Evolutionary conservation across 345 rosid genomes (phyloP), one percentile per base, ranked within the genome.

Genomic region (Ricinus communis): DNA sequence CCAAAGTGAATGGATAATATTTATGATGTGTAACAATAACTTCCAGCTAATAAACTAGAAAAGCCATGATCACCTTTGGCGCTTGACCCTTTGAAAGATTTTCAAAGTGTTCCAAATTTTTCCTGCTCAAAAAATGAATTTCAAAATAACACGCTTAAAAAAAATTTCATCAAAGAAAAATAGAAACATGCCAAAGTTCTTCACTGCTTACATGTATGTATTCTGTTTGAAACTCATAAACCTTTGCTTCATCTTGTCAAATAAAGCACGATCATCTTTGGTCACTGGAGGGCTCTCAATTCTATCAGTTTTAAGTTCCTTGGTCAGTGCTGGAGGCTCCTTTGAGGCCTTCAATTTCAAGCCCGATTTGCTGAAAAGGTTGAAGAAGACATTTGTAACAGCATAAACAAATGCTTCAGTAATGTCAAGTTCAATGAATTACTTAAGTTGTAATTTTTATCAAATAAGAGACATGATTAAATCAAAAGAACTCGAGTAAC

Each of bases 81-180:
- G 93, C 80, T 88, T 95, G 98, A 82, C 73, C 77, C 63, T 86
- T 67, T 43, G 98, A 82, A 66, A 95, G 90, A 65, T 74, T 81
- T 80, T 82, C 83, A 81, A 40, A 95, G 75, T 82, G 86, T 73
- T 89, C 91, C 16, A 81, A 69, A 69, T 95, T 88, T 78, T 82
- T 85, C 90, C 99, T 95, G 90, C 63, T 69, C 36, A 64, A 74
- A 68, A 73, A 72, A 66, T 52, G 43, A 19, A 65, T 55, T 38
- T 57, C 40, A n/a, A 4, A 0, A 52, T 68, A 76, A 59, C 45
- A 30, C 5, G 41, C 40, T 31, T 65, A 11, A 38, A 52, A 66
- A 74, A 50, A 15, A 57, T 30, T 40, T 59, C 22, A 49, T 27
- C n/a, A 71, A 33, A 59, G 40, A 10, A 40, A 71, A 81, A 58